Conservation (phyloP, 345 rosid genomes). For the Rhizophora apiculata region DNA sequence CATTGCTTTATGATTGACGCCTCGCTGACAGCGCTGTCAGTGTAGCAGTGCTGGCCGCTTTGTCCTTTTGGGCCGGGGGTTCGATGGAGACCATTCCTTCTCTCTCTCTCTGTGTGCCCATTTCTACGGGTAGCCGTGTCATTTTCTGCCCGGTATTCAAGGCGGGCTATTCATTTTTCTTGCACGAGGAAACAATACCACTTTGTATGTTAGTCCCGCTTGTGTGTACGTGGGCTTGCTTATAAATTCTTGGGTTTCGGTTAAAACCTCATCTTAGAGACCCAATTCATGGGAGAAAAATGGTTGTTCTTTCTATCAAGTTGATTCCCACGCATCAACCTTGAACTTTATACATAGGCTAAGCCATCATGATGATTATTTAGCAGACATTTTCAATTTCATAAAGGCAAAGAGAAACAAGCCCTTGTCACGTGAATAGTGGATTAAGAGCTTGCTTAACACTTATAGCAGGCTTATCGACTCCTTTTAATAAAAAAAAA, state of each 20-base stretch:
- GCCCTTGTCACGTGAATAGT: too few relatives aligned
- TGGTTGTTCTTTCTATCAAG: not conserved
- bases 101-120: constrained; percentile 4
- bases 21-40: constrained; percentile 53
- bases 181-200: not conserved
- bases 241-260: not conserved
- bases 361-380: too few relatives aligned
- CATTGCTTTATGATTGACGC: constrained; percentile 68
- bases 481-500: too few relatives aligned
- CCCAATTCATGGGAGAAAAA: not conserved
- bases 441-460: too few relatives aligned
- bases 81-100: constrained; percentile 46
- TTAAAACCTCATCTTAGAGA: not conserved
- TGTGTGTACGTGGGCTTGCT: not conserved
- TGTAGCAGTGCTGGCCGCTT: constrained; percentile 30
- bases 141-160: constrained; percentile 44
- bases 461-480: too few relatives aligned
- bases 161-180: constrained; percentile 10
- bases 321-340: too few relatives aligned
- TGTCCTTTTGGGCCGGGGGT: constrained; percentile 27
- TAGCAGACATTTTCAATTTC: too few relatives aligned
- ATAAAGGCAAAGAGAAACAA: too few relatives aligned
- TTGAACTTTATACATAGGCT: too few relatives aligned
- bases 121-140: constrained; percentile 40
- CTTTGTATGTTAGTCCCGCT: not conserved